A percentile compares a stretch with the other conserved stretches of the same genome.
These are phyloP conservation scores for Talaromyces sp. DNA, from an alignment of 2,329 filamentous ascomycete species.

Conservation along the genomic window DNA sequence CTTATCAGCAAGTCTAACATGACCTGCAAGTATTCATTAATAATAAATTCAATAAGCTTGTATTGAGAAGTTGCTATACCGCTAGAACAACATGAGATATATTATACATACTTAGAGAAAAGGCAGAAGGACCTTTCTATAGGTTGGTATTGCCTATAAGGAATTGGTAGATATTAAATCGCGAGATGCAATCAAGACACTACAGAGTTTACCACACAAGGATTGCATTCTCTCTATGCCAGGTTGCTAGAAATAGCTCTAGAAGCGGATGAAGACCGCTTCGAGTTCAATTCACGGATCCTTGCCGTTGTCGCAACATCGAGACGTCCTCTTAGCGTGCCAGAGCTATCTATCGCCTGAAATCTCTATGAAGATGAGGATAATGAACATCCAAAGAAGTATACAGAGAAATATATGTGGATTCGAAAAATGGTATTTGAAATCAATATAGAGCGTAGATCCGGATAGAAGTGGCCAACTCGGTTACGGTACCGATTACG, in stretches of 20 bases:
- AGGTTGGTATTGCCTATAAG: slow-evolving; percentile 4
- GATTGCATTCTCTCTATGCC: not conserved
- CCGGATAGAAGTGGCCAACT: no score
- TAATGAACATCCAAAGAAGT: not conserved
- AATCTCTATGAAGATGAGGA: no score
- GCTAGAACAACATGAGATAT: not conserved
- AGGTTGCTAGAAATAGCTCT: no score
- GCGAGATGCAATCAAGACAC: not conserved
- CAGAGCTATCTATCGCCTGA: no score
- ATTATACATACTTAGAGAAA: slow-evolving; percentile 6
- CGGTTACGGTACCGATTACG: no score
- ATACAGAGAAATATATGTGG: slow-evolving; percentile 1
- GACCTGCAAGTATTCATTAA: slow-evolving; percentile 6
- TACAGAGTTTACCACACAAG: slow-evolving; percentile 6
- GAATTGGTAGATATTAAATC: not conserved
- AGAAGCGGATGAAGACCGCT: no score
- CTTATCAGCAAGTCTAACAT: not conserved
- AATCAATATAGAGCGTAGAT: no score
- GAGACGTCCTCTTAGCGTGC: no score
- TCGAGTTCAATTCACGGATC: no score
- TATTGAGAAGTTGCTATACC: not conserved
- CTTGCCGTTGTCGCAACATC: no score
- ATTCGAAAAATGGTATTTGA: no score
- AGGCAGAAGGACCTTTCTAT: slow-evolving; percentile 14
- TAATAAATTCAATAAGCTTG: not conserved